phyloP scores from a whole-genome alignment of 306 rosid genomes.

The Abrus pulchellus region DNA sequence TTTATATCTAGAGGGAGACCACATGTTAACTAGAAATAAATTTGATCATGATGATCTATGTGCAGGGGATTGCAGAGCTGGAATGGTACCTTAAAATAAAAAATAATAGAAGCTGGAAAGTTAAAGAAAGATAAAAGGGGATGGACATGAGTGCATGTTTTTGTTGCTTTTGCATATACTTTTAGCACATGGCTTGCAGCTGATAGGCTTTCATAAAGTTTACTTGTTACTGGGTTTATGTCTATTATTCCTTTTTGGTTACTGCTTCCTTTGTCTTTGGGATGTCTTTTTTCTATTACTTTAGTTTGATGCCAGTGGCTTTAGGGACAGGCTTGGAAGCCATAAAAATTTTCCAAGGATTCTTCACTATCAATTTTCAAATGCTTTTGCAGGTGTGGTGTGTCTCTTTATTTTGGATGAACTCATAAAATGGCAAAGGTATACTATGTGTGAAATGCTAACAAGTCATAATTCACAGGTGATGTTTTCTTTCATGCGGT shows the following conservation, averaged over 20 bases:
- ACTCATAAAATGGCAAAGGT: slow-evolving; percentile 9
- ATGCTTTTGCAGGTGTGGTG: slow-evolving; percentile 37
- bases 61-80: slow-evolving; percentile 63
- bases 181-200: slow-evolving; percentile 81
- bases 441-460: slow-evolving; percentile 31
- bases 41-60: slow-evolving; percentile 55
- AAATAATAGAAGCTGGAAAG: slow-evolving; percentile 73
- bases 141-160: slow-evolving; percentile 57
- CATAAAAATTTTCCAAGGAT: slow-evolving; percentile 26
- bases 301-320: slow-evolving; percentile 45
- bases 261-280: slow-evolving; percentile 43
- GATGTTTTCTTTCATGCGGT: neutral
- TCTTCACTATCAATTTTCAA: slow-evolving; percentile 29
- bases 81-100: slow-evolving; percentile 55
- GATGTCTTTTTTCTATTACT: slow-evolving; percentile 30
- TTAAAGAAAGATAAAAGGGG: slow-evolving; percentile 58
- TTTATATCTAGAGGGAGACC: slow-evolving; percentile 41
- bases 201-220: slow-evolving; percentile 69
- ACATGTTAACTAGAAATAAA: slow-evolving; percentile 56
- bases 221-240: slow-evolving; percentile 79
- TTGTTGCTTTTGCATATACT: slow-evolving; percentile 61
- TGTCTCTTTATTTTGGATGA: slow-evolving; percentile 37
- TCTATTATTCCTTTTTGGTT: slow-evolving; percentile 62
- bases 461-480: neutral
- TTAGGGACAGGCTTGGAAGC: slow-evolving; percentile 48